Evolutionary conservation across 805 yeast genomes (phyloP), one percentile per base, ranked within the genome.

Genomic region (Metschnikowia noctiluminum): DNA sequence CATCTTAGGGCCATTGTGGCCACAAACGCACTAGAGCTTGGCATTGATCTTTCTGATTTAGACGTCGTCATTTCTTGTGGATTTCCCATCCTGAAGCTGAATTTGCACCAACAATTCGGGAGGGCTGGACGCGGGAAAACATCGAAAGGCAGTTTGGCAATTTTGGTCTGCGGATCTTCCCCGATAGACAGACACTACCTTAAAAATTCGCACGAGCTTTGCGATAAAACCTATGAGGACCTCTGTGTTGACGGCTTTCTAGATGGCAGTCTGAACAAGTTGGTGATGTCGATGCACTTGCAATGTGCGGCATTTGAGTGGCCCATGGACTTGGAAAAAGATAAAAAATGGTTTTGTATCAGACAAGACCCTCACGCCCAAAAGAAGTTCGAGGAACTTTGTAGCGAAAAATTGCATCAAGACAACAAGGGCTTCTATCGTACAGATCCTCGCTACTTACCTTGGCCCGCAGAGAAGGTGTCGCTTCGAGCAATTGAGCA

Each of bases 41-140:
- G 99, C 50, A 88, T 94, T 44, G 99, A 94, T 72, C 86, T 94
- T 52, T 96, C 98, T 43, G 87, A 86, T 12, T 71, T 94, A 41
- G 99, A 94, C 65, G 90, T 96, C 0, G 98, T 91, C 0, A 68
- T 94, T 2, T 82, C 90, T 70, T 89, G 96, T 60, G 98, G 98
- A 0, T 94, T 94, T 54, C 99, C 99, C 0, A 71, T 82, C 16
- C 87, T 96, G 45, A 76, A 90, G 50, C 84, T 95, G 43, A 89
- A 89, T 52, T 80, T 94, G 62, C 89, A 91, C 58, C 99, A 94
- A 66, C 99, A 94, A 62, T 85, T 94, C 71, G 99, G 99, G 35
- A 77, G 99, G 61, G 98, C 97, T 0, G 99, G 99, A 14, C 76
- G 99, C 63, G 81, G 96, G 55, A 80, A 78, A 45, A 45, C 58